phyloP scores from a whole-genome alignment of 306 rosid species.

The Cucurbita maxima region DNA sequence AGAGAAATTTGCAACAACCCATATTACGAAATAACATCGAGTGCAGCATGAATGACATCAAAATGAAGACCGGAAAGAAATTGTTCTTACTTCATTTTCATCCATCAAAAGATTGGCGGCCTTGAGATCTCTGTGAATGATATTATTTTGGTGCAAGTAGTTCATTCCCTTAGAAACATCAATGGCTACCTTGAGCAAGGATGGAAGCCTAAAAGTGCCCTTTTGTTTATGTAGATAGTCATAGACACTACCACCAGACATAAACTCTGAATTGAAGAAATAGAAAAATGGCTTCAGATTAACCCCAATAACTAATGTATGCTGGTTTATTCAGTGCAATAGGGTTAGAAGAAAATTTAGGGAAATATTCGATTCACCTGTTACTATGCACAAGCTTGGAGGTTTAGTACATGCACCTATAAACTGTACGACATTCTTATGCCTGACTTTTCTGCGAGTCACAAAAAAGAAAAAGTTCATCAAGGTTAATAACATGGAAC shows the following conservation, averaged over 20 bases:
- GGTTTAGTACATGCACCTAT: constrained; percentile 97
- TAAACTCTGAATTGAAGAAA: constrained; percentile 47
- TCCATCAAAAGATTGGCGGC: constrained; percentile 96
- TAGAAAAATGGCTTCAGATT: background rate
- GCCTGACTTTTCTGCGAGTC: constrained; percentile 88
- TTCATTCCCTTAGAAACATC: constrained; percentile 94
- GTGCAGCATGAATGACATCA: background rate
- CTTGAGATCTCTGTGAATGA: constrained; percentile 91
- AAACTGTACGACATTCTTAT: constrained; percentile 97
- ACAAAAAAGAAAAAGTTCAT: constrained; percentile 7
- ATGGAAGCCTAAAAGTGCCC: constrained; percentile 76
- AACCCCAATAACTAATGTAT: background rate
- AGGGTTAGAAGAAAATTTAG: background rate
- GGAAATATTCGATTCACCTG: constrained; percentile 41
- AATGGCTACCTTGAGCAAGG: constrained; percentile 73
- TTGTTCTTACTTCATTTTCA: constrained; percentile 63
- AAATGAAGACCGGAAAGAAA: background rate
- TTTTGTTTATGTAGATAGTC: constrained; percentile 90
- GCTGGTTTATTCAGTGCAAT: background rate
- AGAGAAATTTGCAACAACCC: background rate
- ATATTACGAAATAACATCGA: background rate
- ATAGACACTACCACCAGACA: constrained; percentile 97
- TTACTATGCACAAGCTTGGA: constrained; percentile 76
- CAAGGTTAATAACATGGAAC: background rate
- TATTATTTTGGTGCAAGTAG: constrained; percentile 91